Base-by-base conservation (phyloP, 805 yeast genomes). In the Candida ovalis region DNA sequence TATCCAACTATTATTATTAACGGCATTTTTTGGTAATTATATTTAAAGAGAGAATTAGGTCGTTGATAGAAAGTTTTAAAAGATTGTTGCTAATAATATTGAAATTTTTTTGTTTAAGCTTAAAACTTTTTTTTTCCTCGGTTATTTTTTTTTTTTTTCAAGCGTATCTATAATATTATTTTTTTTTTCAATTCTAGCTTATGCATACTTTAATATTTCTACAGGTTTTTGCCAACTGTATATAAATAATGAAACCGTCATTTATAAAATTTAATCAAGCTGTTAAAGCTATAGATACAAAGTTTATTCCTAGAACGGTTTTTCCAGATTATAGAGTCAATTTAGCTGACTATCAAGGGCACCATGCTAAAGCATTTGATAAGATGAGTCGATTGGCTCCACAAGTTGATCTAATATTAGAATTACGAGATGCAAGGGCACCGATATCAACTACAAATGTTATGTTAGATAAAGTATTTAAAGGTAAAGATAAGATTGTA, bases 381-480 rank as follows among this genome's bases (percentile, higher is more conserved):
- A 76, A 70, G 51, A 80, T 91, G 70, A 75, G 81, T 13, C 79
- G 77, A 33, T 63, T 88, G 27, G 80, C 92, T 1, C 90, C 94
- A 3, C 91, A 88, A 56, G 73, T 90, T 17, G 96, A 92, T 61
- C 65, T 89, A 41, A 78, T 94, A 2, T 66, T 92, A 6, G 99
- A 94, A 60, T 77, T 94, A 8, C 69, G 98, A 60, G 99, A 94
- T 63, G 73, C 92, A 1, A 68, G 99, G 51, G 96, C 97, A 0
- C 99, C 99, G 0, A 56, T 91, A 1, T 77, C 92, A 3, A 84
- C 96, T 1, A 75, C 89, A 43, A 92, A 92, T 61, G 82, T 82
- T 2, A 72, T 91, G n/a, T 76, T 92, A 46, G 94, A 88, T 53
- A 73, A 78, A 33, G 77, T 84, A 0, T 70, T 86, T 41, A 76